Evolutionary conservation across 805 yeast species (phyloP).

Genomic region (Kodamaea kaohsiungensis): DNA sequence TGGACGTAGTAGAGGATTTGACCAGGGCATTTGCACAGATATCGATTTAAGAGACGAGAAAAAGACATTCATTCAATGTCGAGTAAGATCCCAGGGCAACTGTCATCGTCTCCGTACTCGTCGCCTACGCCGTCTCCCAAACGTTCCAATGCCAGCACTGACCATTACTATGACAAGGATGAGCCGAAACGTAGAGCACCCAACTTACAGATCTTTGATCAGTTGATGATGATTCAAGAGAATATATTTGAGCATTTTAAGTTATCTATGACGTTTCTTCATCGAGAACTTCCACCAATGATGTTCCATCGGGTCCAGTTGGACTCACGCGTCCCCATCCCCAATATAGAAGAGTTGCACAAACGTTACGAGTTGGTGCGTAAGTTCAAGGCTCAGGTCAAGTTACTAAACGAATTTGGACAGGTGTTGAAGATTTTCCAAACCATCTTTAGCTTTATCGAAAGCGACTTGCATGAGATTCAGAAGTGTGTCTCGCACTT

Average conservation of each 20-base stretch:
- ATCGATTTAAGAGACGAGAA: background rate
- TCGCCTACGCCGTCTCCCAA: constrained; percentile 1
- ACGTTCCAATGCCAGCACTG: background rate
- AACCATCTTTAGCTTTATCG: constrained; percentile 10
- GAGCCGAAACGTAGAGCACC: constrained; percentile 1
- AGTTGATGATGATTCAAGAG: constrained; percentile 6
- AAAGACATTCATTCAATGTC: background rate
- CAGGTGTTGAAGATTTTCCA: constrained; percentile 8
- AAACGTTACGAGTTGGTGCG: constrained; percentile 7
- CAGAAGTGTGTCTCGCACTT: constrained; percentile 4
- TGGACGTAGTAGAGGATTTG: too few relatives aligned
- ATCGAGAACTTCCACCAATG: constrained; percentile 5
- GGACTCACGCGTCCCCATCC: background rate
- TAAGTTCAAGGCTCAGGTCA: constrained; percentile 9
- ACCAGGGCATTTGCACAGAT: too few relatives aligned
- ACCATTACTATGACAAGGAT: background rate
- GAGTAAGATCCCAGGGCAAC: background rate
- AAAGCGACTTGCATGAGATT: constrained; percentile 4
- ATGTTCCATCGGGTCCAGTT: constrained; percentile 3
- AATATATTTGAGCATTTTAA: constrained; percentile 4
- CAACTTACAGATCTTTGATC: constrained; percentile 7
- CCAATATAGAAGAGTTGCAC: constrained; percentile 6
- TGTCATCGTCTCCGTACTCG: background rate
- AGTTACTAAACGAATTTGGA: constrained; percentile 5
- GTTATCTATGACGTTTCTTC: constrained; percentile 3